Base-by-base conservation (phyloP, 2,329 filamentous ascomycete species). In the Ustulina deusta region DNA sequence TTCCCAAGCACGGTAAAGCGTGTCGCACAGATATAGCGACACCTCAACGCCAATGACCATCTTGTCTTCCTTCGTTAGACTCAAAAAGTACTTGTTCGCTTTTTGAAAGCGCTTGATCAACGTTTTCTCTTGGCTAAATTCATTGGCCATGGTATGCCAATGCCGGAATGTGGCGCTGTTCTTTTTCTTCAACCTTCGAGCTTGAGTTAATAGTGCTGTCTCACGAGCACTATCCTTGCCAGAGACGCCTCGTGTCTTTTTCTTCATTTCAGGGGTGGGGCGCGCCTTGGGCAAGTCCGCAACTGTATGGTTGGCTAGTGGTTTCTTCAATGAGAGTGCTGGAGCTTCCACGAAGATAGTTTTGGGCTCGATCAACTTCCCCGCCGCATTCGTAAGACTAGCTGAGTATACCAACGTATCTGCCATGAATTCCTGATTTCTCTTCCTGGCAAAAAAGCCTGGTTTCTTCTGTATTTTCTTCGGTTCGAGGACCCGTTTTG, bases 351-450 rank as follows among this genome's bases (percentile, higher is more conserved):
- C 85, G 56, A 93, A 85, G 57, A 93, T 86, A 3, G 82, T 87
- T 75, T 93, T 89, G 0, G 89, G 89, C 27, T 90, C 83, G 5
- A 93, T 82, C 2, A 81, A 81, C 70, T 89, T 91, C 2, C 90
- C 90, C 1, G 84, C 81, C 0, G 87, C 83, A 64, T 89, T 90
- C 0, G 89, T 91, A 54, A 93, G 81, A 77, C 90, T 92, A 13
- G 89, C 89, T 1, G 91, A 89, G 75, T 93, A 94, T 1, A 84
- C 82, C 32, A 85, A 84, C 78, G 91, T 91, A 66, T 92, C 89
- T 1, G 86, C 84, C 86, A 92, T 91, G 74, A 88, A 89, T 59
- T 82, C 83, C 72, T 93, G 90, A 51, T 90, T 89, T 61, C 80
- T 81, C 69, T 80, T 84, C 60, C 77, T 78, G 6, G 82, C 77